These are phyloP conservation scores for Aspergillus japonicus DNA, from an alignment of 2,329 filamentous ascomycete genomes.

Conservation along the genomic window DNA sequence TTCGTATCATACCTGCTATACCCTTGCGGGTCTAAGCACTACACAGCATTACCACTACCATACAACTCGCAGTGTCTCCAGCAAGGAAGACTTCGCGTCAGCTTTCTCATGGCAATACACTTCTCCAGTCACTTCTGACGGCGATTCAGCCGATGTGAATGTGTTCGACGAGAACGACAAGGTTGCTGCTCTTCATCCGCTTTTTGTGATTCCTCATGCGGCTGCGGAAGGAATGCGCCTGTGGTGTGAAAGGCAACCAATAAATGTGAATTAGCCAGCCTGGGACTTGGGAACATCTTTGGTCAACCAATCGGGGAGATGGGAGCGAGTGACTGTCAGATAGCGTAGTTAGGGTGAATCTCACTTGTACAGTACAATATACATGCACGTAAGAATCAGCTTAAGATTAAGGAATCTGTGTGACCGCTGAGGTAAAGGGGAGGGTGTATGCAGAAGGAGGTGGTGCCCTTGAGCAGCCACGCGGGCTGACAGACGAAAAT, in stretches of 20 bases:
- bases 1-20: constrained; percentile 91
- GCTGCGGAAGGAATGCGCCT: constrained; percentile 63
- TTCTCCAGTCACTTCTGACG: constrained; percentile 46
- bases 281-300: not conserved
- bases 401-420: not conserved
- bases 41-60: constrained; percentile 66
- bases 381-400: not conserved
- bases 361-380: constrained; percentile 8
- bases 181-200: constrained; percentile 71
- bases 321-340: not conserved
- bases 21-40: constrained; percentile 78
- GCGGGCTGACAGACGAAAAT: not conserved
- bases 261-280: constrained; percentile 5
- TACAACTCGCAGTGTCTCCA: constrained; percentile 35
- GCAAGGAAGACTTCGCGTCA: constrained; percentile 32
- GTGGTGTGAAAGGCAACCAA: constrained; percentile 57
- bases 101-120: constrained; percentile 42
- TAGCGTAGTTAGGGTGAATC: not conserved
- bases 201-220: constrained; percentile 78
- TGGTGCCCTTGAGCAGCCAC: not conserved
- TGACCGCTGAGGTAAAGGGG: not conserved
- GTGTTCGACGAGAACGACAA: constrained; percentile 71
- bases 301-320: not conserved
- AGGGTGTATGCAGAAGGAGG: not conserved
- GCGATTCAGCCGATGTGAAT: constrained; percentile 52